Percentiles rank a stretch among this genome's conserved stretches.
Evolutionary conservation across 164 flowering plant genomes (phyloP).

Genomic region (Magnolia sinica): DNA sequence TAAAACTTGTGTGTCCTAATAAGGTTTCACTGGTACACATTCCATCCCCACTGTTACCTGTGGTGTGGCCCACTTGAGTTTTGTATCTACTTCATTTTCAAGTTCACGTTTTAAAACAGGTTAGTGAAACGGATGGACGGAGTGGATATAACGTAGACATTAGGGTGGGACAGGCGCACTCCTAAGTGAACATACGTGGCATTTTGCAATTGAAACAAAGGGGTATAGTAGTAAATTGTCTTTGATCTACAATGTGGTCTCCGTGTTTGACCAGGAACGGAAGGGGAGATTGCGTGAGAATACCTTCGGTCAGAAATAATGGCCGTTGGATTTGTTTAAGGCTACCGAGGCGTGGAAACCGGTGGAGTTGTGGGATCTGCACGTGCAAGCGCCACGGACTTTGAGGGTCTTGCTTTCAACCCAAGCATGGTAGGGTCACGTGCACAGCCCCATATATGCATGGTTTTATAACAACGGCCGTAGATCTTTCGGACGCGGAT

Average conservation of each 20-base stretch:
- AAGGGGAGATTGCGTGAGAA: conserved; percentile 25
- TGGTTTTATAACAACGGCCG: not conserved
- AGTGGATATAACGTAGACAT: too few species aligned
- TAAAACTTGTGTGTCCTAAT: too few species aligned
- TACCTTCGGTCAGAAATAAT: conserved; percentile 22
- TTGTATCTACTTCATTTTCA: too few species aligned
- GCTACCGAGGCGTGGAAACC: conserved; percentile 9
- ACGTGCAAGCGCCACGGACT: conserved; percentile 18
- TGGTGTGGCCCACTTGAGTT: too few species aligned
- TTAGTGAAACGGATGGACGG: too few species aligned
- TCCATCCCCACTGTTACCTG: too few species aligned
- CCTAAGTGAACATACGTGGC: too few species aligned
- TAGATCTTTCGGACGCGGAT: not conserved
- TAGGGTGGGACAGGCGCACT: too few species aligned
- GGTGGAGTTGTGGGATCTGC: conserved; percentile 10
- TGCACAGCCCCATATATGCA: not conserved
- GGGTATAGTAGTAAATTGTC: too few species aligned
- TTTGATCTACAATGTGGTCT: not conserved
- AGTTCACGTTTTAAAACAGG: too few species aligned
- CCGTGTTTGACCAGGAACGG: conserved; percentile 31
- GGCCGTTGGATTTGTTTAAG: not conserved
- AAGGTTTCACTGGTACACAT: too few species aligned
- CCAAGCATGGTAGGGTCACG: not conserved
- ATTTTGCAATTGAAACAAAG: too few species aligned
- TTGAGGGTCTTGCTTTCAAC: conserved; percentile 18